Percentiles rank a stretch among this genome's conserved stretches.
phyloP scores from a whole-genome alignment of 1,139 yeast genomes.

The Yamadazyma pseudoaaseri region DNA sequence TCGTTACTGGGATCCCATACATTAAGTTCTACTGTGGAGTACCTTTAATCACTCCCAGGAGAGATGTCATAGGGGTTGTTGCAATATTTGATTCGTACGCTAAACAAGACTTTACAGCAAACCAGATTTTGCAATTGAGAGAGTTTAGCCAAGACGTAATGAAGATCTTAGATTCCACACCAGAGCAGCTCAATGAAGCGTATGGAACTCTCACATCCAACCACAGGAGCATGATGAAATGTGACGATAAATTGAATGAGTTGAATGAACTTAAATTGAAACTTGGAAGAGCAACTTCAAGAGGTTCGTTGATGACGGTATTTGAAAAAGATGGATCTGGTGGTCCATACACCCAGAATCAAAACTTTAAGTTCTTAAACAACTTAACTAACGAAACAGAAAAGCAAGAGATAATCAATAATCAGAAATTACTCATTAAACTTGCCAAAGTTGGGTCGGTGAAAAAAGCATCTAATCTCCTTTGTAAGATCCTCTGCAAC shows the following conservation, averaged over 20 bases:
- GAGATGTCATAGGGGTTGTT: conserved; percentile 54
- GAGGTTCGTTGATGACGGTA: conserved; percentile 36
- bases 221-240: conserved; percentile 4
- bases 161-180: conserved; percentile 37
- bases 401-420: conserved; percentile 17
- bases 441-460: conserved; percentile 41
- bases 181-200: conserved; percentile 15
- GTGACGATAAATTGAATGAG: conserved; percentile 19
- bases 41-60: conserved; percentile 43
- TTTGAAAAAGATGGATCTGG: conserved; percentile 66
- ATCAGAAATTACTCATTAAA: conserved; percentile 32
- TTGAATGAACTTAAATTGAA: conserved; percentile 27
- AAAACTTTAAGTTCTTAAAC: conserved; percentile 37
- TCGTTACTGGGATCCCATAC: conserved; percentile 60
- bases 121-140: conserved; percentile 33
- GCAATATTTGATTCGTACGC: conserved; percentile 56
- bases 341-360: conserved; percentile 51
- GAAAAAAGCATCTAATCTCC: conserved; percentile 38
- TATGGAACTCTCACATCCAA: conserved; percentile 2
- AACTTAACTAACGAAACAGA: conserved; percentile 22
- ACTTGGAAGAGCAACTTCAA: conserved; percentile 57
- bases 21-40: conserved; percentile 65
- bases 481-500: conserved; percentile 41
- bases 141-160: conserved; percentile 43
- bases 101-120: conserved; percentile 35